Evolutionary conservation across 2,329 filamentous ascomycete genomes (phyloP).

Genomic region (Fusarium agapanthi): DNA sequence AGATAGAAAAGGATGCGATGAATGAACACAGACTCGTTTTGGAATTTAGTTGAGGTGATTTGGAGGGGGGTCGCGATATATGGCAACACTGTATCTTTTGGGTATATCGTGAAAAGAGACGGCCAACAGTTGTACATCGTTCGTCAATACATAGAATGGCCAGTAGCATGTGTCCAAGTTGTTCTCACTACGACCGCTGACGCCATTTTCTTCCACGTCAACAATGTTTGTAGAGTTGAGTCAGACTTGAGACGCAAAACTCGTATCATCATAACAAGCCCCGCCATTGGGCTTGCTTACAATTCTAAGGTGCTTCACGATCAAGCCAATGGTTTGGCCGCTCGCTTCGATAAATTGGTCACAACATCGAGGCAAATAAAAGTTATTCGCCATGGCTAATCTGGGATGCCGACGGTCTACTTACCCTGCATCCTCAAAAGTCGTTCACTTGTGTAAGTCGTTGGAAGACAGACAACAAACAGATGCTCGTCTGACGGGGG

Average conservation of each 20-base stretch:
- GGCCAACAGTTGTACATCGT: background rate
- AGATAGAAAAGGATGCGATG: background rate
- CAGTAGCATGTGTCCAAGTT: background rate
- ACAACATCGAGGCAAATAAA: background rate
- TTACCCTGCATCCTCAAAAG: conserved; percentile 9
- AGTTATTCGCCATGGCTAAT: background rate
- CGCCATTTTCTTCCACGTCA: background rate
- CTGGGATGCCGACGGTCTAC: conserved; percentile 1
- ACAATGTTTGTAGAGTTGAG: background rate
- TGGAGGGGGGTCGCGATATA: background rate
- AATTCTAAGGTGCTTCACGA: background rate
- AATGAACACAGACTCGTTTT: background rate
- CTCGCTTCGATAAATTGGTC: background rate
- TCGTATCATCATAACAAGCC: background rate
- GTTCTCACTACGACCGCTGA: background rate
- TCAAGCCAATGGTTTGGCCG: background rate
- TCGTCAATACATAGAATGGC: background rate
- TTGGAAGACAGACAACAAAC: conserved; percentile 6
- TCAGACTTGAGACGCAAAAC: background rate
- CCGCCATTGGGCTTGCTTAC: background rate
- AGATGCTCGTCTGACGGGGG: conserved; percentile 8
- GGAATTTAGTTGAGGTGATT: background rate
- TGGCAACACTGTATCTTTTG: background rate
- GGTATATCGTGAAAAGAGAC: background rate
- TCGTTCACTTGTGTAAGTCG: background rate